Evolutionary conservation across 169 alveolate species (phyloP).

Genomic region (Eimeria sp.): DNA sequence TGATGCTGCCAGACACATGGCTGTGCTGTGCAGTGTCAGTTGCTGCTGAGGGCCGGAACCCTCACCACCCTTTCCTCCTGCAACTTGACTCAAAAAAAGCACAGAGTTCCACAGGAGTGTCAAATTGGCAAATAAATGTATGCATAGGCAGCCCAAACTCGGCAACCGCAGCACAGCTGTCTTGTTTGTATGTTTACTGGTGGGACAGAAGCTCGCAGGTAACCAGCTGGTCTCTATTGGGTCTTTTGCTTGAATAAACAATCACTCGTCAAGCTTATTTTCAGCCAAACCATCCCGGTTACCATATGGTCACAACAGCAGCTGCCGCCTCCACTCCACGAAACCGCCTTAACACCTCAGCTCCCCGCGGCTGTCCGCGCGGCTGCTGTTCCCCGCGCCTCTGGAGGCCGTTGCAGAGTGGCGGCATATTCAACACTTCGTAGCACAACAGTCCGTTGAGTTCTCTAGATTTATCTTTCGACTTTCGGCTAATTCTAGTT

Average conservation of each 20-base stretch:
- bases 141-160: background rate
- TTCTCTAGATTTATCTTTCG: background rate
- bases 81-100: background rate
- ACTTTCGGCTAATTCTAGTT: background rate
- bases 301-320: background rate
- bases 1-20: conserved; percentile 18
- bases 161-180: conserved; percentile 19
- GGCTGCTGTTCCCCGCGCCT: conserved; percentile 74
- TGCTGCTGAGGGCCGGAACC: background rate
- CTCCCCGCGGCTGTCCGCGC: conserved; percentile 75
- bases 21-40: conserved; percentile 16
- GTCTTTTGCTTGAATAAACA: background rate
- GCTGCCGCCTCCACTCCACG: background rate
- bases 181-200: background rate
- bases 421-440: background rate
- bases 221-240: background rate
- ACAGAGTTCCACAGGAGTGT: background rate
- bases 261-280: background rate
- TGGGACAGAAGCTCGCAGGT: conserved; percentile 5
- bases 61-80: conserved; percentile 27
- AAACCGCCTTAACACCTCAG: background rate
- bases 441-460: background rate
- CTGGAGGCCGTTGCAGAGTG: conserved; percentile 32
- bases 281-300: background rate
- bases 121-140: background rate